phyloP scores from a whole-genome alignment of 1,284 basidiomycete genomes.

The Leucoagaricus sp. region DNA sequence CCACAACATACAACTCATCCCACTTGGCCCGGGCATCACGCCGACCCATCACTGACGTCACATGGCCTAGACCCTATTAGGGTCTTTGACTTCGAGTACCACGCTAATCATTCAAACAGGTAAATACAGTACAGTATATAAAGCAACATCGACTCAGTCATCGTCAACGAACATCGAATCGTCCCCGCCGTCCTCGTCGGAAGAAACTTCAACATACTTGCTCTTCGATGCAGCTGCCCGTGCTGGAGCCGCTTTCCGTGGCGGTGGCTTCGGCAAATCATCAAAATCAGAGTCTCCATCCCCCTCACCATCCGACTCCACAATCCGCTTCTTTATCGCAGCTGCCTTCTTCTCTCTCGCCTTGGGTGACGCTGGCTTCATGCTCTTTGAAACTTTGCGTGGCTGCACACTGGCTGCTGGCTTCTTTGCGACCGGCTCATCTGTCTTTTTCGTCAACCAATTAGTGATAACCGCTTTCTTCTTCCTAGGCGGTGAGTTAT shows the following conservation, averaged over 20 bases:
- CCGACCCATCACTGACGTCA: constrained; percentile 15
- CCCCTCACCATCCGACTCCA: constrained; percentile 37
- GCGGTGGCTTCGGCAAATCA: constrained; percentile 30
- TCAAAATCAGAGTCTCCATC: constrained; percentile 34
- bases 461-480: constrained; percentile 54
- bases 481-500: constrained; percentile 51
- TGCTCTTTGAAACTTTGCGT: constrained; percentile 55
- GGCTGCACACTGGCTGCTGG: constrained; percentile 20
- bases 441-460: constrained; percentile 56
- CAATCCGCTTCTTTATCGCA: constrained; percentile 29
- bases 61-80: constrained; percentile 20
- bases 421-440: constrained; percentile 32
- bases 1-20: neutral
- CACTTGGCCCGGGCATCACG: constrained; percentile 16
- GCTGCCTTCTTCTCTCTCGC: constrained; percentile 41
- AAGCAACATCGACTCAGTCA: neutral
- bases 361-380: constrained; percentile 51
- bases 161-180: constrained; percentile 41
- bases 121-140: neutral
- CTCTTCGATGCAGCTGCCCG: constrained; percentile 39
- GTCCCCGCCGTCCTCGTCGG: constrained; percentile 44
- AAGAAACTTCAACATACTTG: constrained; percentile 53
- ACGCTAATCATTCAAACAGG: constrained; percentile 11
- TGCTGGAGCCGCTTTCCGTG: constrained; percentile 29
- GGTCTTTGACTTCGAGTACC: neutral